These are phyloP conservation scores for Fraxinus paxiana DNA, from an alignment of 305 asterid genomes.

Conservation along the genomic window DNA sequence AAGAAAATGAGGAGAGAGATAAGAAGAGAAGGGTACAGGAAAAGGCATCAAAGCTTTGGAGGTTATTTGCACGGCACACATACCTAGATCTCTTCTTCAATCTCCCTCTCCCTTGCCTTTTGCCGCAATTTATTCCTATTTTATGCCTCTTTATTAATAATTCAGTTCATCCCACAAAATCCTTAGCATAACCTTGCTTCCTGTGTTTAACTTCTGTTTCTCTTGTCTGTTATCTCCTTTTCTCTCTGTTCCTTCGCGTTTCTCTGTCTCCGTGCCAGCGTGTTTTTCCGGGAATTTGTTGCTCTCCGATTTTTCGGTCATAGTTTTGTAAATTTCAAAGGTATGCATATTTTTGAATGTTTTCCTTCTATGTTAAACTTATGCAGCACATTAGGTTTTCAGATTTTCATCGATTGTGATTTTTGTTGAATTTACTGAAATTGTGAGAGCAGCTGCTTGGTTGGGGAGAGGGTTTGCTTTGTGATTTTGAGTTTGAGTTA, in stretches of 20 bases:
- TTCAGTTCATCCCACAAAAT: slow-evolving; percentile 27
- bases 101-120: slow-evolving; percentile 61
- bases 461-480: slow-evolving; percentile 10
- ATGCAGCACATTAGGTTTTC: slow-evolving; percentile 2
- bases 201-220: slow-evolving; percentile 22
- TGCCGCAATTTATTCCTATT: slow-evolving; percentile 70
- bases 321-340: slow-evolving; percentile 30
- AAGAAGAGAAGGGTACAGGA: slow-evolving; percentile 9
- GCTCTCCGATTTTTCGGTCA: slow-evolving; percentile 18
- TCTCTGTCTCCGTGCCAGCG: slow-evolving; percentile 17
- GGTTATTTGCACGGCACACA: slow-evolving; percentile 84
- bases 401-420: neutral
- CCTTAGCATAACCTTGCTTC: slow-evolving; percentile 11
- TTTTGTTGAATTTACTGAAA: slow-evolving; percentile 1
- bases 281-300: neutral
- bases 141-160: slow-evolving; percentile 33
- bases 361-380: neutral
- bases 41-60: slow-evolving; percentile 59
- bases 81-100: slow-evolving; percentile 81
- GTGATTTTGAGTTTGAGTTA: slow-evolving; percentile 21
- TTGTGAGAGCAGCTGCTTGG: neutral
- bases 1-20: slow-evolving; percentile 54
- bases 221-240: slow-evolving; percentile 12
- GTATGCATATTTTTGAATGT: slow-evolving; percentile 21
- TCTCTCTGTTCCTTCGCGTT: slow-evolving; percentile 19